Base-by-base conservation (phyloP, 1,139 yeast species). In the Yamadazyma triangularis region DNA sequence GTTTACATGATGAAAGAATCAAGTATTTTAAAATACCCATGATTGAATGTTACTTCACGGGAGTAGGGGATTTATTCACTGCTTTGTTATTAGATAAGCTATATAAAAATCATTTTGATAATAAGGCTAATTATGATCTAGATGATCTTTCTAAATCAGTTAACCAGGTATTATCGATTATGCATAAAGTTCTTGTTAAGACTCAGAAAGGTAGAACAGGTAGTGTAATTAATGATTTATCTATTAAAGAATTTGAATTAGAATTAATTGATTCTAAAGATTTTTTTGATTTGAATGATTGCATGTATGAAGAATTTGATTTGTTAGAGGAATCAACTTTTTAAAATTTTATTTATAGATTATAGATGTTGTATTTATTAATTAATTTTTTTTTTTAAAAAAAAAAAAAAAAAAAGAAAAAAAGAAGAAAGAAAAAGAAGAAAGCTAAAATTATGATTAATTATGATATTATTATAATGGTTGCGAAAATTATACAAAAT, bases 31-130 rank as follows among this genome's bases (percentile, higher is more conserved):
- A 65, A 44, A 64, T 79, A 12, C 77, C 80, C 4, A 56, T 65
- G 26, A 72, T 86, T 32, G 69, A 79, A 28, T 80, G 89, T 2
- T 80, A 81, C 41, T 89, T 89, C 53, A 83, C 93, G 2, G 97
- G 98, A 0, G 88, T 91, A 4, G 98, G 98, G 2, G 98, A 91
- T 48, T 60, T 91, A 26, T 87, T 91, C 51, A 76, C 94, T 0
- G 94, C 95, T 0, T 53, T 89, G 27, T 54, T 88, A 24, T 54
- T 84, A 2, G 91, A 86, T 56, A 66, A 79, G 35, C 58, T 74
- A 29, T 60, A 63, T 45, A 55, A 57, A 24, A 58, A 60, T 37
- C 34, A 40, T 15, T 33, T 33, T 11, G 14, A 21, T 6, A 10
- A 28, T 6, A 18, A 25, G 18, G 28, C 29, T 11, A 33, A 34